Conservation (phyloP, 75 land plant species). For the Sequoiadendron giganteum region DNA sequence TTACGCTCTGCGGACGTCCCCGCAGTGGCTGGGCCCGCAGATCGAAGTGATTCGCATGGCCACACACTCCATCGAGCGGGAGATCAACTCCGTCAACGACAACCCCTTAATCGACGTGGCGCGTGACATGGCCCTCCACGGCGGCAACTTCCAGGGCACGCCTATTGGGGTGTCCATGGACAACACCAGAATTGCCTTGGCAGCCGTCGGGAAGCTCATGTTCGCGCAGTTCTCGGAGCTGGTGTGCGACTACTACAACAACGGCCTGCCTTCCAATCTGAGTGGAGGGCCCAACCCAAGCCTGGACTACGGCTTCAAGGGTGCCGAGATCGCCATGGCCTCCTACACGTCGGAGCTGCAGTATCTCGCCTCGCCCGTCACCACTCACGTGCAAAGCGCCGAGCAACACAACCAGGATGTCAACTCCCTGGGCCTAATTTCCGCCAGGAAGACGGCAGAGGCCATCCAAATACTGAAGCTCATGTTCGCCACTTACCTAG, state of each 20-base stretch:
- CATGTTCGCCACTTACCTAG: conserved; percentile 41
- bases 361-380: too few species aligned
- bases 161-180: conserved; percentile 62
- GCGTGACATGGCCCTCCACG: conserved; percentile 9
- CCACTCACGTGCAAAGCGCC: too few species aligned
- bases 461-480: conserved; percentile 43
- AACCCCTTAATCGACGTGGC: conserved; percentile 34
- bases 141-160: conserved; percentile 54
- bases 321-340: too few species aligned
- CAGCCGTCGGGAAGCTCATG: conserved; percentile 35
- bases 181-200: conserved; percentile 39
- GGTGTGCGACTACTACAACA: conserved; percentile 38
- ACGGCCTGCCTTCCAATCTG: conserved; percentile 49
- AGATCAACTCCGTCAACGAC: too few species aligned
- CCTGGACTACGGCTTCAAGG: conserved; percentile 28
- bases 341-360: too few species aligned
- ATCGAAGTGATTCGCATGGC: too few species aligned
- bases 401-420: too few species aligned
- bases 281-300: conserved; percentile 38
- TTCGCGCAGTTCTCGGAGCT: too few species aligned
- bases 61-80: too few species aligned
- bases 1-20: conserved; percentile 32
- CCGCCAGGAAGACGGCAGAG: conserved; percentile 51
- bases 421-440: neutral
- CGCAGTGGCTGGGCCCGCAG: neutral